These are phyloP conservation scores for Rhizopus arrhizus DNA, from an alignment of 371 early-diverging fungal genomes.

Conservation along the genomic window DNA sequence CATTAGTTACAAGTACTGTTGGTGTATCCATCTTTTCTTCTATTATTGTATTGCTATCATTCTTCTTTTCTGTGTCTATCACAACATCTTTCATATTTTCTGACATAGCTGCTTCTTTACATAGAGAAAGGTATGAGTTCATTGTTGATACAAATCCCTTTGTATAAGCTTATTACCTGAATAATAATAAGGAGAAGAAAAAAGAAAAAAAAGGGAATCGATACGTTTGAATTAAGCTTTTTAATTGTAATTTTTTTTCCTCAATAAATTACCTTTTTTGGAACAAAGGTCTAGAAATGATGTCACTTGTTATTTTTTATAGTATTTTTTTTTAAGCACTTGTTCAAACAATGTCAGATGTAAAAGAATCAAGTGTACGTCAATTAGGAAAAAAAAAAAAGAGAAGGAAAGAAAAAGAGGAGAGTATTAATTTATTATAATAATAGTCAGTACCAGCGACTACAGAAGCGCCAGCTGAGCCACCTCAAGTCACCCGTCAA, in stretches of 20 bases:
- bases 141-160: too few species aligned
- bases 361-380: conserved; percentile 10
- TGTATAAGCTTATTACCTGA: background rate
- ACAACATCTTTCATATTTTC: background rate
- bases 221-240: background rate
- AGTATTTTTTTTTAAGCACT: background rate
- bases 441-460: conserved; percentile 12
- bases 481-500: conserved; percentile 54
- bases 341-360: conserved; percentile 10
- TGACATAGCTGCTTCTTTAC: background rate
- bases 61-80: background rate
- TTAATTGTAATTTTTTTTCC: conserved; percentile 6
- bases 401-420: background rate
- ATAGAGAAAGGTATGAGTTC: too few species aligned
- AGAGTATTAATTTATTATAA: background rate
- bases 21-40: background rate
- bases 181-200: conserved; percentile 1
- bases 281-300: background rate
- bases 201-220: background rate
- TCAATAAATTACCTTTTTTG: conserved; percentile 2
- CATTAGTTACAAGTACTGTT: background rate
- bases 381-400: background rate
- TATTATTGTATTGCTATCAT: background rate
- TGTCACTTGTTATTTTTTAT: background rate
- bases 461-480: conserved; percentile 28